Base-by-base conservation (phyloP, 768 basidiomycete species). In the Amanita molliuscula region DNA sequence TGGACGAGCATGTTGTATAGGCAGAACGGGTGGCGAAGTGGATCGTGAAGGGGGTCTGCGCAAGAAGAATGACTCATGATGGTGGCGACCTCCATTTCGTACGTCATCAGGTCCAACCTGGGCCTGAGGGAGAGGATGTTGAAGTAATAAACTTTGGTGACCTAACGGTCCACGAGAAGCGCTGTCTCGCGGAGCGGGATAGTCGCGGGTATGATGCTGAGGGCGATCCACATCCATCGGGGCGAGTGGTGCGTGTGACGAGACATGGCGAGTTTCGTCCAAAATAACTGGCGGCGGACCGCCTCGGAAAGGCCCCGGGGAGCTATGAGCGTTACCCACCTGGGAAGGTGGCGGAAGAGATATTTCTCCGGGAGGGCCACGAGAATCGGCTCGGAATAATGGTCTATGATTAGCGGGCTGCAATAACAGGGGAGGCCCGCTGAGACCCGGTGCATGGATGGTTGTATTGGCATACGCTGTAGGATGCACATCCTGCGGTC, bases 401-500 rank as follows among this genome's bases (percentile, higher is more conserved):
- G 78, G 74, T 6, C 80, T 77, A 51, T 69, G 69, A 40, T 60
- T 64, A 21, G 67, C 67, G 10, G 78, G 68, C 55, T 82, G 77
- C 23, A 88, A 57, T 46, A 85, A 65, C 18, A 87, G 70, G 20
- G 83, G 82, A 0, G 83, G 84, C 0, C 86, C 86, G 6, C 70
- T 70, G 11, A 88, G 68, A 6, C 82, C 79, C 1, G 79, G 78
- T 23, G 87, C 84, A 10, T 83, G 84, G 1, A 83, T 77, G 20
- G 84, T 78, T 0, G 83, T 76, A 53, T 81, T 86, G 0, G 89
- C 88, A 58, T 96, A 97, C 4, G 91, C 91, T 3, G 91, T 95
- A 1, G 94, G 94, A 59, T 97, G 94, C 0, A 97, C 94, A 58
- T 97, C 94, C 57, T 94, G 88, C 4, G 94, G 93, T 1, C 86